Conservation (phyloP, 73 alveolate species). For the Paramecium tetraurelia region DNA sequence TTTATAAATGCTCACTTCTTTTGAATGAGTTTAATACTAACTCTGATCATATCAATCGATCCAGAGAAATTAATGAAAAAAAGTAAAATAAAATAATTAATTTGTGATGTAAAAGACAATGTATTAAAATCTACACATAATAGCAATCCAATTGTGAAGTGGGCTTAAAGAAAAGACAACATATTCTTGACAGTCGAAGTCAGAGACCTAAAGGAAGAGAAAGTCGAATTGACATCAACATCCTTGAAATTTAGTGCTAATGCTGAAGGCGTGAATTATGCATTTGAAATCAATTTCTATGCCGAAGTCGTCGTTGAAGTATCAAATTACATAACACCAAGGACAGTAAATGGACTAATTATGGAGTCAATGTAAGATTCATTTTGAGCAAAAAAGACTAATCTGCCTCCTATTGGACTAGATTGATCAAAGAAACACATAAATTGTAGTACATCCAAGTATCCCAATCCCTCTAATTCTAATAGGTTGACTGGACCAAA, state of each 20-base stretch:
- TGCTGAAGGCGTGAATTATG: conserved; percentile 67
- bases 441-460: conserved; percentile 48
- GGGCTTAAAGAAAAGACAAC: conserved; percentile 94
- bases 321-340: conserved; percentile 53
- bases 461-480: conserved; percentile 41
- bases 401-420: conserved; percentile 75
- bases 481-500: conserved; percentile 70
- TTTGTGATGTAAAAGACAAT: conserved; percentile 41
- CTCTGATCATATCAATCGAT: not conserved
- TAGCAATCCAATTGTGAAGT: conserved; percentile 79
- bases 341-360: conserved; percentile 59
- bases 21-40: not conserved
- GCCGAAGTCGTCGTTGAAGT: conserved; percentile 68
- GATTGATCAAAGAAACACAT: conserved; percentile 69
- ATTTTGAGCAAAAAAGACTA: conserved; percentile 66
- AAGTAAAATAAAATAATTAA: not conserved
- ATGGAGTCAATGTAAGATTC: conserved; percentile 40
- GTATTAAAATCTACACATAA: not conserved
- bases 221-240: conserved; percentile 74
- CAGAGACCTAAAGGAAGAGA: conserved; percentile 79
- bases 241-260: conserved; percentile 65
- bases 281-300: conserved; percentile 67
- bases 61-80: not conserved
- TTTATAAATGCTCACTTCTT: not conserved
- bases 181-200: conserved; percentile 83